phyloP scores from a whole-genome alignment of 1,284 basidiomycete species.

The Lignosus rhinocerotis region DNA sequence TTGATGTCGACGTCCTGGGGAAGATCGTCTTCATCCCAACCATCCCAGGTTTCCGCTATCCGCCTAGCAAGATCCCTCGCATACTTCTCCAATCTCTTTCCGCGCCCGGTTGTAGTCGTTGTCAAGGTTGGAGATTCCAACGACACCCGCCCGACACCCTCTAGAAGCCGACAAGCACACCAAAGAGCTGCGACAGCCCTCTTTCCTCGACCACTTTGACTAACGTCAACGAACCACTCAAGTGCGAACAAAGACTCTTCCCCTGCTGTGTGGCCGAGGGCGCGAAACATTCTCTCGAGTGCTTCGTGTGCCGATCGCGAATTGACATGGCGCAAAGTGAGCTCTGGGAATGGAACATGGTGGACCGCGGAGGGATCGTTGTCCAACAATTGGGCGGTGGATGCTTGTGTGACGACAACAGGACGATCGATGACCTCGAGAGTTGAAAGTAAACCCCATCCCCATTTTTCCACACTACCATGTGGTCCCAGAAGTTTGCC shows the following conservation, averaged over 20 bases:
- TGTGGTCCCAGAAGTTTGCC: slow-evolving; percentile 74
- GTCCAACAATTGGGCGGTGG: slow-evolving; percentile 59
- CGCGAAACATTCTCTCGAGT: slow-evolving; percentile 69
- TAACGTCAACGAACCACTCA: slow-evolving; percentile 79
- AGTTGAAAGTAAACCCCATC: slow-evolving; percentile 77
- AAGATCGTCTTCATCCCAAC: slow-evolving; percentile 30
- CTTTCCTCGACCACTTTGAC: slow-evolving; percentile 43
- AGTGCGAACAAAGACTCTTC: slow-evolving; percentile 72
- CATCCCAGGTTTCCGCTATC: slow-evolving; percentile 74
- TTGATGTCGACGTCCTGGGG: slow-evolving; percentile 20
- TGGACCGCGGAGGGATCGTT: slow-evolving; percentile 39
- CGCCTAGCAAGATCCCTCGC: slow-evolving; percentile 61
- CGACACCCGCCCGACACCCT: slow-evolving; percentile 61
- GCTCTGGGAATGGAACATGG: slow-evolving; percentile 54
- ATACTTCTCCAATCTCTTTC: slow-evolving; percentile 63
- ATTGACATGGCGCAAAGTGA: slow-evolving; percentile 63
- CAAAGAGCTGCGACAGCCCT: slow-evolving; percentile 77
- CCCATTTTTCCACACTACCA: slow-evolving; percentile 88
- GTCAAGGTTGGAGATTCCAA: slow-evolving; percentile 36
- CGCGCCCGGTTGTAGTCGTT: slow-evolving; percentile 19
- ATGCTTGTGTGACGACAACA: slow-evolving; percentile 46
- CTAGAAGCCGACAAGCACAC: slow-evolving; percentile 74
- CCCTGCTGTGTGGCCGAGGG: slow-evolving; percentile 70
- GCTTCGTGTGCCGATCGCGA: slow-evolving; percentile 54
- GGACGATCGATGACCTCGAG: slow-evolving; percentile 68